Conservation (phyloP, 2,329 filamentous ascomycete species). For the Microcyclospora pomicola region DNA sequence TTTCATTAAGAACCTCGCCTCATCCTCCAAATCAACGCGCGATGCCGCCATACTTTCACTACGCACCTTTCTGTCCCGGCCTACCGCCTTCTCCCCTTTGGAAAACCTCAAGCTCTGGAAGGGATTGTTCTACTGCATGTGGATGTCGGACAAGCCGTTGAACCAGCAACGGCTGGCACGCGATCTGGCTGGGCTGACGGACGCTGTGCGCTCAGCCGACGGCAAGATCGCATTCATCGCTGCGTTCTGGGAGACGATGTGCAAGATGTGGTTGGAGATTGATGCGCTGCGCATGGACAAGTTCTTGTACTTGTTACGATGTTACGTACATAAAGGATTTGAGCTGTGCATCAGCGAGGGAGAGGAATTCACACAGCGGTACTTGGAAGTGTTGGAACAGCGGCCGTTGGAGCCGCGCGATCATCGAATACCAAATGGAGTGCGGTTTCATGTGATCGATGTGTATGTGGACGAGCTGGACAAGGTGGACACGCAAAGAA, state of each 20-base stretch:
- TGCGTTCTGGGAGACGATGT: constrained; percentile 40
- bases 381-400: constrained; percentile 34
- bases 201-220: constrained; percentile 36
- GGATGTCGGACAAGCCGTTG: constrained; percentile 83
- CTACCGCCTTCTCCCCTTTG: constrained; percentile 45
- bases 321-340: constrained; percentile 62
- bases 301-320: constrained; percentile 71
- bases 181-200: constrained; percentile 59
- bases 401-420: constrained; percentile 34
- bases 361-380: constrained; percentile 25
- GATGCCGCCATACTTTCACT: constrained; percentile 53
- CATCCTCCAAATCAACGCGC: constrained; percentile 50
- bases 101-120: constrained; percentile 88
- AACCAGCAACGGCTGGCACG: constrained; percentile 72
- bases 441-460: constrained; percentile 78
- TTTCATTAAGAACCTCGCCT: constrained; percentile 72
- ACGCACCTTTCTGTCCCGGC: constrained; percentile 58
- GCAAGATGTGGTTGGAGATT: constrained; percentile 37
- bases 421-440: constrained; percentile 59
- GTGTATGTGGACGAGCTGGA: constrained; percentile 85
- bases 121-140: constrained; percentile 75
- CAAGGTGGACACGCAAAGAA: constrained; percentile 43
- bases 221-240: constrained; percentile 31
- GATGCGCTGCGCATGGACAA: constrained; percentile 61
- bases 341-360: constrained; percentile 21